Conservation (phyloP, 1,284 basidiomycete genomes). For the Omphalotus olearius region DNA sequence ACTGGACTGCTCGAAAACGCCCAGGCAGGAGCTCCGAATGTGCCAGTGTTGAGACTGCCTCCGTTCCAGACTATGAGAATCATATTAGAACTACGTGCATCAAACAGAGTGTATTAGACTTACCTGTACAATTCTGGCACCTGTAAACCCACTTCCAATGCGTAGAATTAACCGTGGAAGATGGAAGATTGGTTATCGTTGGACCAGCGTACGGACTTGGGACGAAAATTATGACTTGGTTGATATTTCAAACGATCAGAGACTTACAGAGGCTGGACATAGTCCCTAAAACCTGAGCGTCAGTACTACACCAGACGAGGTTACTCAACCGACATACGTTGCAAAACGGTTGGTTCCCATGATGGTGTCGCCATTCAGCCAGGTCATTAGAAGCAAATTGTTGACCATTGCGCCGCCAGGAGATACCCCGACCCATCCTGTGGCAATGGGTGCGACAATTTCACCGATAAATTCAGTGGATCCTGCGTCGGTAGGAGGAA, state of each 20-base stretch:
- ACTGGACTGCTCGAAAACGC: conserved; percentile 37
- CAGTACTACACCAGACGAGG: neutral
- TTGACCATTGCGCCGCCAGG: conserved; percentile 52
- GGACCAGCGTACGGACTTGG: conserved; percentile 37
- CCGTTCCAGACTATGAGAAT: conserved; percentile 30
- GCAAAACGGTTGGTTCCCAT: conserved; percentile 49
- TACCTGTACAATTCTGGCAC: conserved; percentile 50
- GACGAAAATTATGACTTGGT: neutral
- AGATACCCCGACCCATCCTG: conserved; percentile 50
- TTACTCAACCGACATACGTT: conserved; percentile 33
- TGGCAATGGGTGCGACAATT: conserved; percentile 50
- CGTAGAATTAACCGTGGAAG: conserved; percentile 42
- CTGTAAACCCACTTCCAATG: conserved; percentile 57
- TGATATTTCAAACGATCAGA: neutral
- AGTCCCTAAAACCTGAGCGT: conserved; percentile 28
- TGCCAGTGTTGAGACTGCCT: conserved; percentile 35
- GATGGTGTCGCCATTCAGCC: conserved; percentile 49
- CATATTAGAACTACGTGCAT: neutral
- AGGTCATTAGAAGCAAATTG: conserved; percentile 47
- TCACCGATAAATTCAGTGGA: conserved; percentile 54
- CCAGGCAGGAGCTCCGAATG: conserved; percentile 48
- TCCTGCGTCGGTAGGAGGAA: conserved; percentile 41
- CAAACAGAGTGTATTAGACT: conserved; percentile 8
- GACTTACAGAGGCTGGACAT: conserved; percentile 41
- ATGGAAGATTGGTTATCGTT: conserved; percentile 40